Evolutionary conservation across 805 yeast genomes (phyloP).

Genomic region (Schizosaccharomyces octosporus): DNA sequence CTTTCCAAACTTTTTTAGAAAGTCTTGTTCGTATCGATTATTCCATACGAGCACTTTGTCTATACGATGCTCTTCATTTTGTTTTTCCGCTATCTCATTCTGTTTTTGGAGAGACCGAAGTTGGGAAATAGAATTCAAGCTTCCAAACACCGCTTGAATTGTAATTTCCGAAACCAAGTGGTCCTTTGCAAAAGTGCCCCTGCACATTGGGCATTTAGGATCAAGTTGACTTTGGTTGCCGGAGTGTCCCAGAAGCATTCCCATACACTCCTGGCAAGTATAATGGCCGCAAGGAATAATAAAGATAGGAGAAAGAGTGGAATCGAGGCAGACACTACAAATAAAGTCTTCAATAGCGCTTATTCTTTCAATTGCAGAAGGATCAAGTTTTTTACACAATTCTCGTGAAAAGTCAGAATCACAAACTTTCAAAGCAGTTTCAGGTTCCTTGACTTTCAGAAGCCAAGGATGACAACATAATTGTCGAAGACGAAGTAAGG

Average conservation of each 20-base stretch:
- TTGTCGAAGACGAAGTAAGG: slow-evolving; percentile 59
- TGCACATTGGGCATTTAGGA: not conserved
- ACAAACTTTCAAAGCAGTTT: not conserved
- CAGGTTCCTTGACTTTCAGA: not conserved
- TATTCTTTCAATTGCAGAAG: slow-evolving; percentile 12
- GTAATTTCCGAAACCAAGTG: not conserved
- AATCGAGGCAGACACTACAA: slow-evolving; percentile 48
- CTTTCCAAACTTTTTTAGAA: not conserved
- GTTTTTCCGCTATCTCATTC: not conserved
- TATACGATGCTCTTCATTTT: not conserved
- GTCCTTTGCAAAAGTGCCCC: not conserved
- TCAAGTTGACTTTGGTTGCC: not conserved
- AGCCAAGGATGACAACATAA: slow-evolving; percentile 62
- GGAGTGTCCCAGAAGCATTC: not conserved
- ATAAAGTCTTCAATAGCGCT: slow-evolving; percentile 12
- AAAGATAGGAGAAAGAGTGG: slow-evolving; percentile 20
- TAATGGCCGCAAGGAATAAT: slow-evolving; percentile 52
- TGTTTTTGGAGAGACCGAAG: not conserved
- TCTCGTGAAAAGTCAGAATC: not conserved
- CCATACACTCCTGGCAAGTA: slow-evolving; percentile 36
- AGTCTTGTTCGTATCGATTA: not conserved
- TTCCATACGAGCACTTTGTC: not conserved
- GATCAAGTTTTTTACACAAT: slow-evolving; percentile 12
- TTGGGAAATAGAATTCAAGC: not conserved
- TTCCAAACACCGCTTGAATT: not conserved